A percentile compares a stretch with the other conserved stretches of the same genome.
Conservation (phyloP, 352 stramenopile genomes). For the Globisporangium heterothallicum region DNA sequence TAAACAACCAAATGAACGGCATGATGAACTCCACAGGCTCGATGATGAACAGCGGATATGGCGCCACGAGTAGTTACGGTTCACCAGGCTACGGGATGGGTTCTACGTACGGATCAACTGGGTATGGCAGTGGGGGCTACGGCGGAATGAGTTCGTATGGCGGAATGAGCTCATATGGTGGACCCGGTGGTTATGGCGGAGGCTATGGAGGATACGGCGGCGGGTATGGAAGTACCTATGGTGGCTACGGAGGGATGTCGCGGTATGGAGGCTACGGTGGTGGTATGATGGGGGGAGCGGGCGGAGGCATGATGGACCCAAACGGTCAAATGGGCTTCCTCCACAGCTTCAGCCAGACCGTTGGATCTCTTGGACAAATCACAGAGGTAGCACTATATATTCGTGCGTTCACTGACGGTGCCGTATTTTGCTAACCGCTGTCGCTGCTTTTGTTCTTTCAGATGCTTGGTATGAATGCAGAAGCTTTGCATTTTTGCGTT, state of each 20-base stretch:
- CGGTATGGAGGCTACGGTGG: conserved; percentile 21
- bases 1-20: conserved; percentile 4
- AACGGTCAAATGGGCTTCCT: conserved; percentile 55
- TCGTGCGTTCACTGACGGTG: not conserved
- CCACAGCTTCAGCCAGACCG: conserved; percentile 61
- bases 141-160: conserved; percentile 24
- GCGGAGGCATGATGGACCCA: conserved; percentile 42
- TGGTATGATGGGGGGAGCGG: conserved; percentile 23
- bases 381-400: conserved; percentile 33
- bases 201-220: conserved; percentile 21
- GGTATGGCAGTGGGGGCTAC: conserved; percentile 11
- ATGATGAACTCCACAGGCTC: conserved; percentile 12
- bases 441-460: conserved; percentile 4
- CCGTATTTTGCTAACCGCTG: not conserved
- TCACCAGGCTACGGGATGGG: conserved; percentile 18
- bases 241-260: conserved; percentile 31
- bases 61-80: conserved; percentile 16
- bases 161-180: conserved; percentile 21
- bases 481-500: conserved; percentile 72
- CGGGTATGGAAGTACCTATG: conserved; percentile 27
- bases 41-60: conserved; percentile 16
- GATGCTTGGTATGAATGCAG: conserved; percentile 73
- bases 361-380: conserved; percentile 68
- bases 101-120: conserved; percentile 1
- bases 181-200: conserved; percentile 22